These are phyloP conservation scores for Phylloporus sp. DNA, from an alignment of 768 basidiomycete genomes.

Conservation along the genomic window DNA sequence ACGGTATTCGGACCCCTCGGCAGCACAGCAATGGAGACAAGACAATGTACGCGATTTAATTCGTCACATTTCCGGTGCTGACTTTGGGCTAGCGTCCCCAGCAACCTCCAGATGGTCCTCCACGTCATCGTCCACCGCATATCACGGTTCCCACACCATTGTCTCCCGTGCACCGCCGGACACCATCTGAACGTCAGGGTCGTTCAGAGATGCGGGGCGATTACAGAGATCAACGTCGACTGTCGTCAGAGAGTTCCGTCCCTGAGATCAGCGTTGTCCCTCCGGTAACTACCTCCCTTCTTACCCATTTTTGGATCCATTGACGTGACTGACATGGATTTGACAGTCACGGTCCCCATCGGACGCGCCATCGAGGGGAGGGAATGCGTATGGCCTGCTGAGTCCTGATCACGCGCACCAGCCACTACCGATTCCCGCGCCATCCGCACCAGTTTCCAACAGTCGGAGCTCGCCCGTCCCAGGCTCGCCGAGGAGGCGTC, in stretches of 20 bases:
- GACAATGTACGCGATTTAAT: constrained; percentile 13
- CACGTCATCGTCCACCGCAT: constrained; percentile 17
- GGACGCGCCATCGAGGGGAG: constrained; percentile 30
- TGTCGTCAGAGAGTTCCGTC: constrained; percentile 33
- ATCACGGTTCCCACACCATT: constrained; percentile 25
- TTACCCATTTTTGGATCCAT: constrained; percentile 6
- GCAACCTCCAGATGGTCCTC: constrained; percentile 3
- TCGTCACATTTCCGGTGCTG: background rate
- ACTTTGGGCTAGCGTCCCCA: constrained; percentile 18
- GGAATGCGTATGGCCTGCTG: constrained; percentile 14
- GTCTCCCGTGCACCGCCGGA: constrained; percentile 26
- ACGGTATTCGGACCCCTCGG: constrained; percentile 32
- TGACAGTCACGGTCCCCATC: constrained; percentile 30
- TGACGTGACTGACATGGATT: constrained; percentile 11
- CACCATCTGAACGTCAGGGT: constrained; percentile 24
- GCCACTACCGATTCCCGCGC: constrained; percentile 25
- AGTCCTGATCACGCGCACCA: constrained; percentile 31
- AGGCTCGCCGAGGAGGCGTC: constrained; percentile 8
- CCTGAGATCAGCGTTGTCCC: constrained; percentile 32
- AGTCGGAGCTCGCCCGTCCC: constrained; percentile 15
- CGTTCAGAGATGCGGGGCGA: constrained; percentile 16
- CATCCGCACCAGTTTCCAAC: background rate
- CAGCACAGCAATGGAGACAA: constrained; percentile 31
- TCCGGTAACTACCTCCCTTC: constrained; percentile 22
- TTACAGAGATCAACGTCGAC: constrained; percentile 20